phyloP scores from a whole-genome alignment of 2,329 filamentous ascomycete species.

The Xylariaceae sp. region DNA sequence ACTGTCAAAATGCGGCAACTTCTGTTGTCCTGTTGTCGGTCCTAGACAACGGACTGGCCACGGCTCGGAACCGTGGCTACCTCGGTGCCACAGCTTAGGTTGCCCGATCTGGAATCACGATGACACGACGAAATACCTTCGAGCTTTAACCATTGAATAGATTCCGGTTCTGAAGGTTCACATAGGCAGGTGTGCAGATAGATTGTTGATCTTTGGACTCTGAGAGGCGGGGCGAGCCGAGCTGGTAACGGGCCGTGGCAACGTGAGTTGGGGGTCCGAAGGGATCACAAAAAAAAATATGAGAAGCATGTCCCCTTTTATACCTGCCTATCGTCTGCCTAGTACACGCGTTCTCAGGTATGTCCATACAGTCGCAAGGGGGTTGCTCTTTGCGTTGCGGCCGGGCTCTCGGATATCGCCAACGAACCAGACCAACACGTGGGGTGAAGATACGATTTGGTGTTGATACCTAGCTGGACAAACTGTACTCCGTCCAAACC shows the following conservation, averaged over 20 bases:
- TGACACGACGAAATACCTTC: background rate
- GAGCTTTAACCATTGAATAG: background rate
- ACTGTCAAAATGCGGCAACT: too few relatives aligned
- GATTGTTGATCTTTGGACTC: background rate
- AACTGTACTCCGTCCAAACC: too few relatives aligned
- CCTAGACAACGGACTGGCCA: too few relatives aligned
- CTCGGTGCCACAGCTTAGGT: too few relatives aligned
- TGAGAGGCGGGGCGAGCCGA: slow-evolving; percentile 2
- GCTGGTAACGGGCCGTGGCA: background rate
- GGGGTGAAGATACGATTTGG: background rate
- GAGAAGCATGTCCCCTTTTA: background rate
- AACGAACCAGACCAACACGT: slow-evolving; percentile 14
- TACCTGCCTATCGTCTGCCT: background rate
- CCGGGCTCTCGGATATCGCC: background rate
- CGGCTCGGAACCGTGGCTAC: too few relatives aligned
- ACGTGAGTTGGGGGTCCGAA: background rate
- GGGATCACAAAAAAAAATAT: background rate
- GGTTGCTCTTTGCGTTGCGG: too few relatives aligned
- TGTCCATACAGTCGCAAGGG: too few relatives aligned
- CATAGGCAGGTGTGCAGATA: background rate
- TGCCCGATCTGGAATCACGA: too few relatives aligned
- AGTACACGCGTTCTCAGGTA: too few relatives aligned
- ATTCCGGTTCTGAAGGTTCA: background rate
- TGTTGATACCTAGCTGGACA: too few relatives aligned
- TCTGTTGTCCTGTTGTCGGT: too few relatives aligned